These are phyloP conservation scores for Sinapis alba DNA, from an alignment of 441 rosid species.

Conservation along the genomic window DNA sequence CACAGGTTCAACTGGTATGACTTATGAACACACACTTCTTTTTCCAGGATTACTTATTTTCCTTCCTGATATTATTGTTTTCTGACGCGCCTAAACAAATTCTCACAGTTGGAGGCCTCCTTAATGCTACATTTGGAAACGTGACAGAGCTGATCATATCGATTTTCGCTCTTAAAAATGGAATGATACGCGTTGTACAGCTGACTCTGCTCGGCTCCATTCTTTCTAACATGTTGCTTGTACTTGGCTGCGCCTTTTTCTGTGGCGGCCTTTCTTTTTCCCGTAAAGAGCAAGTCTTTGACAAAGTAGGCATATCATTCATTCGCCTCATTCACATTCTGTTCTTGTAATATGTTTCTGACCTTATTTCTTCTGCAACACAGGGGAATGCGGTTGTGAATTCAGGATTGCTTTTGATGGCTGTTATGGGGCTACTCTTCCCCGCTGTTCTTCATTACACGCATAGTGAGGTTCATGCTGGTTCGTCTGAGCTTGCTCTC, in stretches of 20 bases:
- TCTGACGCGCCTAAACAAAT: conserved; percentile 5
- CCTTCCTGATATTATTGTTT: neutral
- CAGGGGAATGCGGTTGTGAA: conserved; percentile 74
- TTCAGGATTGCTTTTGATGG: conserved; percentile 90
- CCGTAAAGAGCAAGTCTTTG: conserved; percentile 65
- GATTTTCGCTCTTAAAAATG: conserved; percentile 63
- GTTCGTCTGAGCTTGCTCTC: conserved; percentile 77
- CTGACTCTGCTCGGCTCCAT: conserved; percentile 78
- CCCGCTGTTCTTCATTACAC: conserved; percentile 87
- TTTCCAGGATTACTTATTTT: neutral
- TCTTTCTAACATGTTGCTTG: conserved; percentile 81
- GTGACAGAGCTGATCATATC: conserved; percentile 86
- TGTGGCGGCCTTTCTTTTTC: conserved; percentile 66
- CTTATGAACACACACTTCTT: neutral
- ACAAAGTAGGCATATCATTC: conserved; percentile 52
- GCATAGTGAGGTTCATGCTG: conserved; percentile 64
- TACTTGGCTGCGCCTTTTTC: conserved; percentile 89
- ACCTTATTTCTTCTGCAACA: conserved; percentile 1
- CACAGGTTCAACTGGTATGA: conserved; percentile 63
- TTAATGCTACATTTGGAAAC: conserved; percentile 87
- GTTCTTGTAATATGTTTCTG: neutral
- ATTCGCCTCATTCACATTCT: neutral
- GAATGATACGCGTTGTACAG: conserved; percentile 87
- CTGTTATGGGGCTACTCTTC: conserved; percentile 86
- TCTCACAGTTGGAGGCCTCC: conserved; percentile 77